phyloP scores from a whole-genome alignment of 2,329 filamentous ascomycete species.

The Cercospora canescens region DNA sequence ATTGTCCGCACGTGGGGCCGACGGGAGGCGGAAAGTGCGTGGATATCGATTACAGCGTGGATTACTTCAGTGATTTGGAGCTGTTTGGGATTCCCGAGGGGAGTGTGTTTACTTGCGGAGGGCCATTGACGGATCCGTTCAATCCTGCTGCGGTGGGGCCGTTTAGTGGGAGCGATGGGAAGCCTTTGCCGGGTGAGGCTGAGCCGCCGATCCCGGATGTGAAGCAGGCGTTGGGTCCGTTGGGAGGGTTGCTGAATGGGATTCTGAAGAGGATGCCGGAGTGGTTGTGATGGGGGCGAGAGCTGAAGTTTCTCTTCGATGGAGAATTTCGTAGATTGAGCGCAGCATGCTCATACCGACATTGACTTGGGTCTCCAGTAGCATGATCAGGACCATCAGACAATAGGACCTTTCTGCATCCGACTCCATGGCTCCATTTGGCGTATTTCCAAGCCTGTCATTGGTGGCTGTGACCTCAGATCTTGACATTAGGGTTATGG shows the following conservation, averaged over 20 bases:
- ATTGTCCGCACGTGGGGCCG: conserved; percentile 36
- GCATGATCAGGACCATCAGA: no score
- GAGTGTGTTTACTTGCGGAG: conserved; percentile 21
- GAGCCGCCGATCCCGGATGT: neutral
- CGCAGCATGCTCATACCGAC: no score
- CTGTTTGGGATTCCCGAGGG: conserved; percentile 23
- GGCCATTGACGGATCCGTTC: conserved; percentile 6
- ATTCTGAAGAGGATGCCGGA: conserved; percentile 5
- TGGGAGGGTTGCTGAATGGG: neutral
- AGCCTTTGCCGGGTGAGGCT: neutral
- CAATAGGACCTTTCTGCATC: no score
- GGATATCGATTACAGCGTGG: conserved; percentile 27
- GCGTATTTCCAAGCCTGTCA: no score
- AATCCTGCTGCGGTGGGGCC: conserved; percentile 1
- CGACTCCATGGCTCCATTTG: no score
- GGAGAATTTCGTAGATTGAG: no score
- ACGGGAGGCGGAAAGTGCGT: conserved; percentile 32
- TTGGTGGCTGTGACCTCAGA: no score
- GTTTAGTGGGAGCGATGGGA: neutral
- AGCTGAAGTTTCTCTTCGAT: no score
- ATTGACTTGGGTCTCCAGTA: no score
- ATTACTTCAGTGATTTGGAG: conserved; percentile 31
- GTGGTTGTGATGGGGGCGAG: neutral
- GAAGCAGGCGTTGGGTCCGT: neutral
- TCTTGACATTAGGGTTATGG: no score